Evolutionary conservation across 2,329 filamentous ascomycete genomes (phyloP).

Genomic region (Amphichorda felina): DNA sequence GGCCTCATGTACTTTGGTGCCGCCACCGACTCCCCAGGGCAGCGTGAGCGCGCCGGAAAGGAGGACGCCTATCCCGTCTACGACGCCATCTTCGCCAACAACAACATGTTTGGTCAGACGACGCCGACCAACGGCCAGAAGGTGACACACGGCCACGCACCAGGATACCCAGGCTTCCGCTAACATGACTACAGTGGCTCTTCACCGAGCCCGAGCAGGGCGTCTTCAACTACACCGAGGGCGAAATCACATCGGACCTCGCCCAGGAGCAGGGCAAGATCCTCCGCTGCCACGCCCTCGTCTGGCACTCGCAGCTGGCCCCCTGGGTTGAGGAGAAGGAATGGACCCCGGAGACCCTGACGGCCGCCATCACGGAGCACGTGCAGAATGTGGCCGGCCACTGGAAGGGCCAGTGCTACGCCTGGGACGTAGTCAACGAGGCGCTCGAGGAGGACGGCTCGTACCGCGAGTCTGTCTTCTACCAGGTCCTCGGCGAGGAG

Average conservation of each 20-base stretch:
- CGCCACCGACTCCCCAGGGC: conserved; percentile 39
- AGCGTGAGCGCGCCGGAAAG: conserved; percentile 28
- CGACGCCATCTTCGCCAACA: conserved; percentile 37
- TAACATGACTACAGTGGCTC: conserved; percentile 29
- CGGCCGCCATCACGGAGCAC: conserved; percentile 37
- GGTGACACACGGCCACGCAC: conserved; percentile 9
- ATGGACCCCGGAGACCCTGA: conserved; percentile 49
- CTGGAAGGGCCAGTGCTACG: conserved; percentile 48
- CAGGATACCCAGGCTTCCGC: not conserved
- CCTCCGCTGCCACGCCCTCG: conserved; percentile 49
- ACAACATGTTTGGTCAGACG: conserved; percentile 46
- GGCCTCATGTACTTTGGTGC: conserved; percentile 50
- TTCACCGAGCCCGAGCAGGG: conserved; percentile 45
- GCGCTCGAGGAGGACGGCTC: conserved; percentile 42
- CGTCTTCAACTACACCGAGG: conserved; percentile 49
- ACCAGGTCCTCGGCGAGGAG: conserved; percentile 34
- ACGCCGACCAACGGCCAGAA: conserved; percentile 49
- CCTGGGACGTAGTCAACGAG: conserved; percentile 60
- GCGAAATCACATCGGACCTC: conserved; percentile 34
- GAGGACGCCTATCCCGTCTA: conserved; percentile 41
- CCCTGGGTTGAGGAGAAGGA: conserved; percentile 14
- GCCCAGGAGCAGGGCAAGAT: conserved; percentile 28
- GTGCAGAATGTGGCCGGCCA: conserved; percentile 45
- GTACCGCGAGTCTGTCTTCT: conserved; percentile 34
- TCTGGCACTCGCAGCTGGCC: conserved; percentile 29